These are phyloP conservation scores for Globisporangium radiosum DNA, from an alignment of 352 stramenopile genomes.

Conservation along the genomic window DNA sequence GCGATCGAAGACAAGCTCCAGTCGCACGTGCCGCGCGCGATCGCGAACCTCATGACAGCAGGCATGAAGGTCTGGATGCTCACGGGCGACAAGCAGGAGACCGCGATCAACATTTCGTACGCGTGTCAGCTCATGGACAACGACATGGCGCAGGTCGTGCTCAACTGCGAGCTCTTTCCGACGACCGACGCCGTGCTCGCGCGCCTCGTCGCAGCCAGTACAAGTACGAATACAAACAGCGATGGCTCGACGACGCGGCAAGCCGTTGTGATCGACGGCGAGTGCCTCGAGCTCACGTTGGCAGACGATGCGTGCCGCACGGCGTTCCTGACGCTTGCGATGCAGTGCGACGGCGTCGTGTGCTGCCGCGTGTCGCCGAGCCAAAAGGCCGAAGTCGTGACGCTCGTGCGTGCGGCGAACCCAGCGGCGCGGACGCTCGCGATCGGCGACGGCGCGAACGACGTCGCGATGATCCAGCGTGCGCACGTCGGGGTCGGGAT, in stretches of 20 bases:
- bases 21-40: slow-evolving; percentile 80
- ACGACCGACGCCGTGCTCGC: slow-evolving; percentile 36
- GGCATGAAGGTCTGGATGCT: slow-evolving; percentile 93
- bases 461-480: slow-evolving; percentile 93
- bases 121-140: slow-evolving; percentile 84
- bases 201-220: slow-evolving; percentile 21
- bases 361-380: slow-evolving; percentile 77
- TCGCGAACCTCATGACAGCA: slow-evolving; percentile 76
- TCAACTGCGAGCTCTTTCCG: slow-evolving; percentile 59
- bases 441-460: slow-evolving; percentile 93
- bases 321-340: slow-evolving; percentile 62
- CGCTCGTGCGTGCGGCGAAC: slow-evolving; percentile 45
- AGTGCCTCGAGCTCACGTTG: slow-evolving; percentile 60
- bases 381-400: slow-evolving; percentile 79
- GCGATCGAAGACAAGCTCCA: slow-evolving; percentile 94
- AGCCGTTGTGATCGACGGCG: slow-evolving; percentile 62
- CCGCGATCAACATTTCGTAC: slow-evolving; percentile 93
- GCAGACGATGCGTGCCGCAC: slow-evolving; percentile 41
- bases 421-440: slow-evolving; percentile 65
- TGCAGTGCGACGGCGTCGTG: slow-evolving; percentile 69
- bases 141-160: slow-evolving; percentile 74
- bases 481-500: slow-evolving; percentile 90
- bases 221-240: slow-evolving; percentile 11
- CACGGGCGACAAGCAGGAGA: slow-evolving; percentile 93
- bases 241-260: slow-evolving; percentile 23